Evolutionary conservation across 225 moss, liverwort and hornwort genomes (phyloP).

Genomic region (Polytrichum commune): DNA sequence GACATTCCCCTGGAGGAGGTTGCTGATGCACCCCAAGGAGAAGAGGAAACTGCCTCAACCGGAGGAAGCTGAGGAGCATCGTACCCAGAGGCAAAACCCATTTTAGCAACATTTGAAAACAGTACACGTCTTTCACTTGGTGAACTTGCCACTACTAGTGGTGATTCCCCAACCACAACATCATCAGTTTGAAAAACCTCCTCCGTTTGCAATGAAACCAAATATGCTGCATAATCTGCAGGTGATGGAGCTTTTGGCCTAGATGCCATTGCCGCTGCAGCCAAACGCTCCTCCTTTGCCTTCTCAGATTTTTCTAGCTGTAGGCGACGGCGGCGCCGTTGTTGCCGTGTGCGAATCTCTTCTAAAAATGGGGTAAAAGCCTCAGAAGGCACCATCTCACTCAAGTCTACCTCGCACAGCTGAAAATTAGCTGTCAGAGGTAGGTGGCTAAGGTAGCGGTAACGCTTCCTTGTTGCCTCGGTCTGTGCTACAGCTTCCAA

Average conservation of each 20-base stretch:
- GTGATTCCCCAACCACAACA: conserved; percentile 49
- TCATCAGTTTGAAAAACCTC: conserved; percentile 45
- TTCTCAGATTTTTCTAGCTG: conserved; percentile 67
- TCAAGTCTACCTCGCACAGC: conserved; percentile 91
- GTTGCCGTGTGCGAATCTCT: conserved; percentile 80
- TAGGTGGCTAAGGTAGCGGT: conserved; percentile 93
- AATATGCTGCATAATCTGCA: conserved; percentile 66
- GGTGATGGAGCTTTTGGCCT: conserved; percentile 65
- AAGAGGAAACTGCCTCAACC: conserved; percentile 42
- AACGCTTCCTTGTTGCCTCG: conserved; percentile 85
- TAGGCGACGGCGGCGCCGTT: conserved; percentile 35
- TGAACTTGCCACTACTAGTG: conserved; percentile 48
- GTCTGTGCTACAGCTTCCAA: conserved; percentile 87
- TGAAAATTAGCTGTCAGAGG: conserved; percentile 85
- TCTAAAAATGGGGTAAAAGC: conserved; percentile 70
- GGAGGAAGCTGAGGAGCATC: conserved; percentile 76
- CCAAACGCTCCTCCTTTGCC: conserved; percentile 68
- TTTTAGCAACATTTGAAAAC: conserved; percentile 85
- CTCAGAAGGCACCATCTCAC: conserved; percentile 57
- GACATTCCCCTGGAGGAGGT: conserved; percentile 29
- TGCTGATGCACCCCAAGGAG: conserved; percentile 43
- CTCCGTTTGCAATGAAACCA: conserved; percentile 54
- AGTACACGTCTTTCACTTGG: conserved; percentile 64
- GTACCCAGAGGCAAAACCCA: conserved; percentile 90
- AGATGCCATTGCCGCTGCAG: conserved; percentile 54